Base-by-base conservation (phyloP, 306 rosid species). In the Arachis stenosperma region DNA sequence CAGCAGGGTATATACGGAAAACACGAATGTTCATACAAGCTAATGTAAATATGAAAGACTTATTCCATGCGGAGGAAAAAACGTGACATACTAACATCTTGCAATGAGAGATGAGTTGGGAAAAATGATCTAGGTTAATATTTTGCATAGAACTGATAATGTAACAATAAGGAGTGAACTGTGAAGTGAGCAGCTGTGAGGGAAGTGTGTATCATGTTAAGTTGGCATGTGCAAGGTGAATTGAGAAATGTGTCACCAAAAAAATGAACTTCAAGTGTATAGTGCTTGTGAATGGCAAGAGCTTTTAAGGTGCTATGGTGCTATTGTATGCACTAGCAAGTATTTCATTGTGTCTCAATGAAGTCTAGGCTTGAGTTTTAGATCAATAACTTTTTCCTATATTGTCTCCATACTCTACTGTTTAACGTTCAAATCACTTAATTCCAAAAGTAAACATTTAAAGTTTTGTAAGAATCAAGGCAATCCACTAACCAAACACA, bases 21-120 rank as follows among this genome's bases (percentile, higher is more conserved):
- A 70, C 40, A 71, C 75, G 53, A 40, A 59, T 41, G 7, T 46
- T 67, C 5, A 1, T n/a, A 59, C 51, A 81, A 52, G 14, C 71
- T 71, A 53, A 60, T 12, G 22, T 46, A 42, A 22, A 47, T 3
- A 65, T 40, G 60, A 57, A 69, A 64, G 43, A 15, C 0, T 56
- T 36, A 59, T 22, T 29, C 27, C 37, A 65, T 50, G 57, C 8
- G 1, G 48, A 44, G 44, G 40, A 43, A 71, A 55, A 71, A 55
- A 39, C 46, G 61, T 27, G 36, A 42, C 29, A 66, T 76, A 36
- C 11, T 60, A 52, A 74, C 47, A 60, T 60, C 37, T 33, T 4
- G 42, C 33, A 36, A 47, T 12, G 72, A 36, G 55, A 62, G 2
- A 55, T 44, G 46, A 22, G 54, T 30, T 36, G 8, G 41, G 7